Evolutionary conservation across 2,329 filamentous ascomycete genomes (phyloP).

Genomic region (Emergomyces orientalis): DNA sequence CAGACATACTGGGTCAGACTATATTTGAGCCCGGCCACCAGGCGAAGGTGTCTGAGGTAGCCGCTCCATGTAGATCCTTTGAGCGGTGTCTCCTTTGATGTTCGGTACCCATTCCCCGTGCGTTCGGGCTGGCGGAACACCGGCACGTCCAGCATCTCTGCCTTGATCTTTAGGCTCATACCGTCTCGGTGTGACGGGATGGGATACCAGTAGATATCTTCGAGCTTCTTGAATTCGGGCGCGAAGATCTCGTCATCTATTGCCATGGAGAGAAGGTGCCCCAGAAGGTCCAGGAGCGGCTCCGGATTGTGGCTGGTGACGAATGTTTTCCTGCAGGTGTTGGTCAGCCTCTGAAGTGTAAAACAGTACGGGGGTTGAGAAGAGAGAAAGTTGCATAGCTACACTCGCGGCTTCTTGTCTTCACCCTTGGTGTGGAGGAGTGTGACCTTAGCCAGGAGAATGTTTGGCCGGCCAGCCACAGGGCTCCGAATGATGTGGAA

Average conservation of each 20-base stretch:
- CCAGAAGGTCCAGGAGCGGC: no score
- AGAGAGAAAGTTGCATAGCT: slow-evolving; percentile 7
- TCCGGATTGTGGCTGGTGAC: slow-evolving; percentile 17
- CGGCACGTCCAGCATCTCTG: no score
- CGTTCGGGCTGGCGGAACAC: no score
- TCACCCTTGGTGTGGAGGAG: slow-evolving; percentile 18
- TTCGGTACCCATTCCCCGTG: no score
- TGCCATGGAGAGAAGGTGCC: slow-evolving; percentile 15
- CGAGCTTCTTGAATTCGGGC: slow-evolving; percentile 10
- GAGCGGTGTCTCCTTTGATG: slow-evolving; percentile 11
- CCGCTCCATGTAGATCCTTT: slow-evolving; percentile 13
- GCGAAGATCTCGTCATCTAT: slow-evolving; percentile 16
- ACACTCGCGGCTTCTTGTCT: slow-evolving; percentile 18
- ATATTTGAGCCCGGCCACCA: slow-evolving; percentile 9
- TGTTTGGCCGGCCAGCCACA: no score
- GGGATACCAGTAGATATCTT: slow-evolving; percentile 14
- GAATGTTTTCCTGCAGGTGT: slow-evolving; percentile 17
- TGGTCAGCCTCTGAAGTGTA: slow-evolving; percentile 8
- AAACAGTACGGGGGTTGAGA: neutral
- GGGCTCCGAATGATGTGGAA: slow-evolving; percentile 19
- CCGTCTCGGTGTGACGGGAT: no score
- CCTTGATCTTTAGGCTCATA: no score
- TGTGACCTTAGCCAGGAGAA: no score
- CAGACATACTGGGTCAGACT: no score
- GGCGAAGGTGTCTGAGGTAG: slow-evolving; percentile 15